These are phyloP conservation scores for Suillus variegatus DNA, from an alignment of 768 basidiomycete genomes.

Conservation along the genomic window DNA sequence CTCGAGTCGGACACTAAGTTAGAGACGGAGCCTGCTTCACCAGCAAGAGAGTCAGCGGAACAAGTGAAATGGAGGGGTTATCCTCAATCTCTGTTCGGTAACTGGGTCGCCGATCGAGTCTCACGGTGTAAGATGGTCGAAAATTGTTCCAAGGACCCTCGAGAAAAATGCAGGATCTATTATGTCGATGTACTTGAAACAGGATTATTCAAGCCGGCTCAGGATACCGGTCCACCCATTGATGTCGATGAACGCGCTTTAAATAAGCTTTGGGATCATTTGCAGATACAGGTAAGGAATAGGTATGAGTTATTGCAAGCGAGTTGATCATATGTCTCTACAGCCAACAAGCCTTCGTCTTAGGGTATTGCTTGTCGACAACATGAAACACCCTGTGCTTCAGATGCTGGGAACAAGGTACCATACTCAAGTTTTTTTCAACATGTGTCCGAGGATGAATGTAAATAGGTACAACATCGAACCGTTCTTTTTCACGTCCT, in stretches of 20 bases:
- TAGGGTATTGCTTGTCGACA: conserved; percentile 41
- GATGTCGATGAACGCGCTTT: conserved; percentile 16
- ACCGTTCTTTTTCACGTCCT: conserved; percentile 57
- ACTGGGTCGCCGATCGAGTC: conserved; percentile 45
- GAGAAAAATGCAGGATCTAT: conserved; percentile 17
- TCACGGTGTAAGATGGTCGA: conserved; percentile 24
- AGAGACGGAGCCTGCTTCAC: conserved; percentile 13
- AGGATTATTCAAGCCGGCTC: conserved; percentile 31
- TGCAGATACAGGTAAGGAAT: conserved; percentile 19
- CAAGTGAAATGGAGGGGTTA: conserved; percentile 33
- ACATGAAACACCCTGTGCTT: conserved; percentile 46
- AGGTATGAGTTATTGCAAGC: neutral
- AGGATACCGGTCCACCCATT: neutral
- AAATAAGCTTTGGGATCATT: conserved; percentile 20
- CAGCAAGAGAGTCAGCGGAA: neutral
- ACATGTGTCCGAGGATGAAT: neutral
- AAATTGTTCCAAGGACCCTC: neutral
- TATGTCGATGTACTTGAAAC: conserved; percentile 42
- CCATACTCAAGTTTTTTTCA: conserved; percentile 1
- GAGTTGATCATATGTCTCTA: neutral
- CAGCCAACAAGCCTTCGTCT: conserved; percentile 19
- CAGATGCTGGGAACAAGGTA: conserved; percentile 55
- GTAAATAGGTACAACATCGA: conserved; percentile 45
- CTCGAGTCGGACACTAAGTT: neutral
- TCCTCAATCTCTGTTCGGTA: conserved; percentile 47